Percentiles rank a stretch among this genome's conserved stretches.
Evolutionary conservation across 2,329 filamentous ascomycete species (phyloP).

Genomic region (Pyrenochaeta sp.): DNA sequence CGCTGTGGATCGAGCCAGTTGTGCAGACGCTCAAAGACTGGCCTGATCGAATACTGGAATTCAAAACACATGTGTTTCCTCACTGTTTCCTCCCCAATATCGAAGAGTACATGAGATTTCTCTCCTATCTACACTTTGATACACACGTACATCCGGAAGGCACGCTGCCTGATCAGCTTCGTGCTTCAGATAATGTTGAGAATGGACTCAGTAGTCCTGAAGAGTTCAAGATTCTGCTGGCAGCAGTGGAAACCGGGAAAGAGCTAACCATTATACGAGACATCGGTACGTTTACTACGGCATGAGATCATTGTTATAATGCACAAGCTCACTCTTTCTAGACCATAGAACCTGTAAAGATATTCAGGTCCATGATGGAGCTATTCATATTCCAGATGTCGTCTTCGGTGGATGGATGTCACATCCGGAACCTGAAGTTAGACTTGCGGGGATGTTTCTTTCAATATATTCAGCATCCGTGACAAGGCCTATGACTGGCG

Average conservation of each 20-base stretch:
- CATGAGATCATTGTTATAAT: background rate
- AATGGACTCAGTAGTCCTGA: constrained; percentile 27
- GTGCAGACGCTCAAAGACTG: constrained; percentile 41
- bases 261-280: constrained; percentile 57
- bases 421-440: constrained; percentile 59
- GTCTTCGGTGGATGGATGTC: constrained; percentile 51
- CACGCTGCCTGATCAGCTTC: constrained; percentile 24
- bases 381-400: constrained; percentile 64
- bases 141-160: constrained; percentile 33
- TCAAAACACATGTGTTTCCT: constrained; percentile 58
- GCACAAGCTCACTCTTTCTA: constrained; percentile 7
- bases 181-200: constrained; percentile 1
- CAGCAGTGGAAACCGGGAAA: constrained; percentile 56
- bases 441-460: constrained; percentile 82
- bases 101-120: constrained; percentile 51
- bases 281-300: constrained; percentile 35
- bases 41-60: constrained; percentile 49
- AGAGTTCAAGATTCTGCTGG: constrained; percentile 48
- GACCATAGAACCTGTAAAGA: constrained; percentile 32
- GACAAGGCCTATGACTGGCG: constrained; percentile 73
- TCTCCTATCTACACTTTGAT: constrained; percentile 50
- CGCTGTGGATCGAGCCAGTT: constrained; percentile 52
- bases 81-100: constrained; percentile 55
- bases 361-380: constrained; percentile 36
- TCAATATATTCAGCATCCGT: constrained; percentile 78